Base-by-base conservation (phyloP, 192 early-diverging fungal genomes). In the Gigaspora rosea region DNA sequence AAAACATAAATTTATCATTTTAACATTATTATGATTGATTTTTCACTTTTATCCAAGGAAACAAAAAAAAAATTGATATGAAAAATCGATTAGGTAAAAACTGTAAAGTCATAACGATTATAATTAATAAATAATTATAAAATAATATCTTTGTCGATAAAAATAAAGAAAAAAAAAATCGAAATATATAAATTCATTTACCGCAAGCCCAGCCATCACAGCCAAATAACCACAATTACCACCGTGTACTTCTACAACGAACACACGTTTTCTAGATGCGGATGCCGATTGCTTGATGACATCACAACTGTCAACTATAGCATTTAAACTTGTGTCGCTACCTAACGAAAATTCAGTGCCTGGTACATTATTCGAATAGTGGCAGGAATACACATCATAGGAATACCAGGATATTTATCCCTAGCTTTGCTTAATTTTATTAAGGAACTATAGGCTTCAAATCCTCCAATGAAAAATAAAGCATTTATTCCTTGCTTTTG, bases 351-450 rank as follows among this genome's bases (percentile, higher is more conserved):
- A 95, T 80, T 99, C 96, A 0, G 97, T 97, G 15, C 96, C 97
- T 4, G 97, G 97, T 11, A 99, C 96, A 79, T 99, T 99, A 86
- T 99, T 99, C 47, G 93, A 72, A 99, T 91, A 0, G 97, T 99
- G 16, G 97, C 97, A 10, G 97, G 97, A 9, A 99, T 84, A 70
- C 94, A 88, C 27, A 92, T 88, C 85, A 97, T 95, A 1, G 97
- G 97, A 78, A 99, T 97, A 78, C 92, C 92, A 51, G 97, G 97
- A 79, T 96, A 99, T 78, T 90, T 82, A 6, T 74, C 22, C 57
- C 97, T 84, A 54, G 88, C 89, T 27, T 88, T 82, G 71, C 90
- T 86, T 79, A 99, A 82, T 58, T 90, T 86, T 8, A 95, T 72
- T 70, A 95, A 85, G 2, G 94, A 86, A 27, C 92, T 93, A 82